Conservation (phyloP, 1,284 basidiomycete genomes). For the Tilletia walkeri region DNA sequence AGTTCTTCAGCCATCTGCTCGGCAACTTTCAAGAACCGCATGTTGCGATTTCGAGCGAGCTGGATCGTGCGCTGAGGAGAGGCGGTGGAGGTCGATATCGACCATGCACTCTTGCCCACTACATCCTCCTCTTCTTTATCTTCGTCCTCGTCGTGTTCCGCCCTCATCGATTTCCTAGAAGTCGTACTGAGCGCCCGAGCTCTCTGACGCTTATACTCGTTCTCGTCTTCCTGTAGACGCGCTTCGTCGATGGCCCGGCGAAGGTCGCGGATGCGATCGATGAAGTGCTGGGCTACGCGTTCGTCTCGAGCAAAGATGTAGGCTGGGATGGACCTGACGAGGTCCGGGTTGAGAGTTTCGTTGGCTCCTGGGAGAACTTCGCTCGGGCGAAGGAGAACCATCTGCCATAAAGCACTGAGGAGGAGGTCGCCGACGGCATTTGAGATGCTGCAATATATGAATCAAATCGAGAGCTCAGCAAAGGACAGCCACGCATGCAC, state of each 20-base stretch:
- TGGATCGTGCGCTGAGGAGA: slow-evolving; percentile 6
- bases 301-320: slow-evolving; percentile 50
- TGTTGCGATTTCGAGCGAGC: slow-evolving; percentile 8
- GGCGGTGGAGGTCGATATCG: not conserved
- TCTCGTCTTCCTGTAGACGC: not conserved
- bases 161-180: not conserved
- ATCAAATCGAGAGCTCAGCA: not conserved
- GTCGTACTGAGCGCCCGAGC: slow-evolving; percentile 3
- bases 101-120: not conserved
- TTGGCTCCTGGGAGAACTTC: slow-evolving; percentile 21
- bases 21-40: not conserved
- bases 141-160: not conserved
- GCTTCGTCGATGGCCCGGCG: not conserved
- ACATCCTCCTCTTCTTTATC: not conserved
- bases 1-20: slow-evolving; percentile 3
- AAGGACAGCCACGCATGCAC: not conserved
- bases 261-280: slow-evolving; percentile 7
- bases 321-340: slow-evolving; percentile 33
- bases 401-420: slow-evolving; percentile 46
- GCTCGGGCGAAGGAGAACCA: slow-evolving; percentile 26
- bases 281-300: slow-evolving; percentile 23
- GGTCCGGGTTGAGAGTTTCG: slow-evolving; percentile 19
- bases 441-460: slow-evolving; percentile 24
- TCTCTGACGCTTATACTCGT: not conserved
- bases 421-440: slow-evolving; percentile 50